Evolutionary conservation across 768 basidiomycete genomes (phyloP), one percentile per base, ranked within the genome.

Genomic region (Xerocomellus intermedius): DNA sequence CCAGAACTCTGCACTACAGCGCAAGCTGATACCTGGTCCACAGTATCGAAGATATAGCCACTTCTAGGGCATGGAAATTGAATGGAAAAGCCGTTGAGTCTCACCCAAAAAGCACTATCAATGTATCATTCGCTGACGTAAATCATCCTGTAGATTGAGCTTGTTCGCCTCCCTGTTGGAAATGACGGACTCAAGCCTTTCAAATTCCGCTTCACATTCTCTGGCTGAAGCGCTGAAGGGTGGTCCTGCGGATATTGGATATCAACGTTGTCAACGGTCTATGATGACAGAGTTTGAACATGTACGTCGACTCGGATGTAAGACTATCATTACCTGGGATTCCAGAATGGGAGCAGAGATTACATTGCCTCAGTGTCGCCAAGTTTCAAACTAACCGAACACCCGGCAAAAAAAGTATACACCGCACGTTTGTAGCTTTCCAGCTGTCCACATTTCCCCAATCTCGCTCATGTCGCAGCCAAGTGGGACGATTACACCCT

Each of bases 191-290:
- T 48, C 8, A 42, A 57, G 10, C 35, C 56, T 2, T 57, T 57
- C 56, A 56, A 57, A 33, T 56, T 57, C n/a, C 38, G 28, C 9
- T 48, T 56, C 17, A 37, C 35, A 5, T 57, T 56, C 41, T 52
- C 35, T n/a, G 24, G 35, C 13, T 51, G 43, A 26, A 26, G 26
- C 24, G 7, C 26, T 28, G 28, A 48, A 8, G 2, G 12, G 17
- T 24, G 8, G 32, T 35, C 21, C 32, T 46, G 16, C 2, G 8
- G 21, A 35, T 17, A 22, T 12, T 17, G 16, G 21, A 10, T 21
- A 33, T 16, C 30, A 46, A 33, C 19, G 4, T 46, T n/a, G n/a
- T n/a, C n/a, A 24, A 24, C 24, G 24, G 2, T 32, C 36, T 24
- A 10, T 38, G 21, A 37, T 32, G 21, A n/a, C 30, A 22, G 19